These are phyloP conservation scores for Apiotrichum montevideense DNA, from an alignment of 1,284 basidiomycete genomes.

Conservation along the genomic window DNA sequence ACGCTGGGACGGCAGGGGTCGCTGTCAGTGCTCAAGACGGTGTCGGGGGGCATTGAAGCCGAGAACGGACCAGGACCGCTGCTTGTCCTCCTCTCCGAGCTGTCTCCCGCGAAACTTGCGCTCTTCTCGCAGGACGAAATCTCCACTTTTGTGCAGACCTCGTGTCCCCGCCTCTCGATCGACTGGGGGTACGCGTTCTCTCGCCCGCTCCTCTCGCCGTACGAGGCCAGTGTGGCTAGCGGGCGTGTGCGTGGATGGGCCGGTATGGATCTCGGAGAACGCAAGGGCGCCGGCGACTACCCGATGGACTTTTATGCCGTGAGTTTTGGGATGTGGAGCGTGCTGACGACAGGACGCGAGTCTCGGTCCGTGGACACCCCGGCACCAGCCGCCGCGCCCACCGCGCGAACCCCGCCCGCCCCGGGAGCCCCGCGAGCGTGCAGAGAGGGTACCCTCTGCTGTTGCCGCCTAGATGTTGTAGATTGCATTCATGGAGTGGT, in stretches of 20 bases:
- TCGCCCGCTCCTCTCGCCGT: slow-evolving; percentile 82
- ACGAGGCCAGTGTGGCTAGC: slow-evolving; percentile 85
- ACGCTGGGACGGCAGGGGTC: slow-evolving; percentile 93
- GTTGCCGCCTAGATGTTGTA: too few species aligned
- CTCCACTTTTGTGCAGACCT: slow-evolving; percentile 25
- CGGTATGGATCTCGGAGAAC: slow-evolving; percentile 30
- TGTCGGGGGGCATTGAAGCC: slow-evolving; percentile 58
- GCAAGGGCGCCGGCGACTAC: slow-evolving; percentile 53
- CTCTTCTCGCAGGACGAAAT: slow-evolving; percentile 54
- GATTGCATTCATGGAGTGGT: too few species aligned
- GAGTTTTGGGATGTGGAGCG: slow-evolving; percentile 45
- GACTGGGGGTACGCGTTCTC: slow-evolving; percentile 98
- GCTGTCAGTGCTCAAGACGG: slow-evolving; percentile 78
- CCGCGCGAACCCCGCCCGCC: slow-evolving; percentile 1
- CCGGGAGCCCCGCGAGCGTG: too few species aligned
- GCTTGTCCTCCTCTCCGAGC: slow-evolving; percentile 79
- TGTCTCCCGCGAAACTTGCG: slow-evolving; percentile 87
- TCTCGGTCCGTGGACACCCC: slow-evolving; percentile 47
- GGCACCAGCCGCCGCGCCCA: slow-evolving; percentile 24
- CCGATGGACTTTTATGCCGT: slow-evolving; percentile 97
- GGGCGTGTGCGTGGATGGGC: slow-evolving; percentile 56
- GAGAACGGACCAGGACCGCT: slow-evolving; percentile 54
- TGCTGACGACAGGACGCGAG: slow-evolving; percentile 22
- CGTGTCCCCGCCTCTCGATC: slow-evolving; percentile 51
- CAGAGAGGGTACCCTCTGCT: too few species aligned